phyloP scores from a whole-genome alignment of 2,329 filamentous ascomycete genomes.

The Exophiala oligosperma region DNA sequence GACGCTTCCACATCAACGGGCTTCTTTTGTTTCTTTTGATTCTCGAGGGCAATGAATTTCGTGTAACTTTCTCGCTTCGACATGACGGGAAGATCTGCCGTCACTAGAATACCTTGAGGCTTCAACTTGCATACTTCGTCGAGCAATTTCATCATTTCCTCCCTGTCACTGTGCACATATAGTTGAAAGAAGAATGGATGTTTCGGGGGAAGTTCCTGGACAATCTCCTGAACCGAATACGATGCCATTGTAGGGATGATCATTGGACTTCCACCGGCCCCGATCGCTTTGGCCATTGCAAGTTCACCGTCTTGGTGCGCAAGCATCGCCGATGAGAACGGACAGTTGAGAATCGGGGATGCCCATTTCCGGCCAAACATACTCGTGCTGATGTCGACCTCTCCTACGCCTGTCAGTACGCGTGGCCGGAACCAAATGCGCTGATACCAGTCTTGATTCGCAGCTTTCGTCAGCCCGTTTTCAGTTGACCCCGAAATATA shows the following conservation, averaged over 20 bases:
- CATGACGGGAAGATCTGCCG: constrained; percentile 57
- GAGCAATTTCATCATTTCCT: constrained; percentile 53
- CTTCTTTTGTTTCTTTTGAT: constrained; percentile 31
- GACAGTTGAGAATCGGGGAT: constrained; percentile 25
- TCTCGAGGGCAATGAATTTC: constrained; percentile 43
- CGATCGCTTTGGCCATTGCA: constrained; percentile 35
- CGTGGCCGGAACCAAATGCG: constrained; percentile 50
- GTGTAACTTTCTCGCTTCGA: constrained; percentile 60
- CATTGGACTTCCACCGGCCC: constrained; percentile 20
- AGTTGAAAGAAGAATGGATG: constrained; percentile 52
- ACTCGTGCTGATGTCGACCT: constrained; percentile 37
- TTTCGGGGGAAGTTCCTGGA: constrained; percentile 29
- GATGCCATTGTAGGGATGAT: constrained; percentile 54
- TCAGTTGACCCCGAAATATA: constrained; percentile 30
- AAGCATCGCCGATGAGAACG: constrained; percentile 40
- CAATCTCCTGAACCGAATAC: constrained; percentile 57
- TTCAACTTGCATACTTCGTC: constrained; percentile 45
- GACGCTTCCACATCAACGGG: constrained; percentile 38
- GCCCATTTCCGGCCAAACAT: constrained; percentile 24
- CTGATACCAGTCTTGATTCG: constrained; percentile 35
- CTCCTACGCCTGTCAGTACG: constrained; percentile 42
- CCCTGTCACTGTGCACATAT: constrained; percentile 60
- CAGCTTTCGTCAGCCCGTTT: constrained; percentile 18
- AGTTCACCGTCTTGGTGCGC: constrained; percentile 46
- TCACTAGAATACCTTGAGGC: constrained; percentile 53